Conservation (phyloP, 1,284 basidiomycete species). For the Mycocalia duriaeana region DNA sequence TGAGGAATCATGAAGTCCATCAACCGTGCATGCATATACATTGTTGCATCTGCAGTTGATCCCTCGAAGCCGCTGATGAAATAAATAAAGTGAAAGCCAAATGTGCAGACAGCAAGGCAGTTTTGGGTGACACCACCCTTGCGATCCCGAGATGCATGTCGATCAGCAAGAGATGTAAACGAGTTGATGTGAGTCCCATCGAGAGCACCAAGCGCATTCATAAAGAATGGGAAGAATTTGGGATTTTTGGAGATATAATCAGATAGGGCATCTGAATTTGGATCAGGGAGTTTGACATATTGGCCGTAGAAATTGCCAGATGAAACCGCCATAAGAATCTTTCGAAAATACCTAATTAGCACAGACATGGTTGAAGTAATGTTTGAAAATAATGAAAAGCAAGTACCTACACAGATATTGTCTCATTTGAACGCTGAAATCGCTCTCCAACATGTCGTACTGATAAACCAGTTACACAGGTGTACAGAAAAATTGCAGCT, state of each 20-base stretch:
- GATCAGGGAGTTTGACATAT: constrained; percentile 22
- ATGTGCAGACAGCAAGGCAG: constrained; percentile 24
- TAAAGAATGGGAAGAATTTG: constrained; percentile 33
- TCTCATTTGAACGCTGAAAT: constrained; percentile 26
- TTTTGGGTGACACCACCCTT: constrained; percentile 34
- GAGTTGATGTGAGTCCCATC: constrained; percentile 34
- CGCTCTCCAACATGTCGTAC: constrained; percentile 24
- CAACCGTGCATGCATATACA: constrained; percentile 22
- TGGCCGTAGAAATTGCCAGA: constrained; percentile 20
- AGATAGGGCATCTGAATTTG: constrained; percentile 15
- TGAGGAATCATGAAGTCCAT: constrained; percentile 24
- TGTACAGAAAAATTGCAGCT: constrained; percentile 30
- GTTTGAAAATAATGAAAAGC: neutral
- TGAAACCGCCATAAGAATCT: constrained; percentile 18
- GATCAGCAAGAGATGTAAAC: constrained; percentile 16
- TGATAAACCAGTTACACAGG: constrained; percentile 24
- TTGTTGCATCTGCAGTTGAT: constrained; percentile 25
- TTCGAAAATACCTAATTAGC: constrained; percentile 19
- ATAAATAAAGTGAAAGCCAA: constrained; percentile 28
- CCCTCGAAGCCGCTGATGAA: constrained; percentile 33
- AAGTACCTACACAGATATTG: constrained; percentile 23
- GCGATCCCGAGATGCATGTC: constrained; percentile 20
- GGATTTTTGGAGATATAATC: constrained; percentile 21
- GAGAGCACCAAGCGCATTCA: constrained; percentile 31
- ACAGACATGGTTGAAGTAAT: neutral